phyloP scores from a whole-genome alignment of 2,329 filamentous ascomycete species.

The Talaromyces marneffei region DNA sequence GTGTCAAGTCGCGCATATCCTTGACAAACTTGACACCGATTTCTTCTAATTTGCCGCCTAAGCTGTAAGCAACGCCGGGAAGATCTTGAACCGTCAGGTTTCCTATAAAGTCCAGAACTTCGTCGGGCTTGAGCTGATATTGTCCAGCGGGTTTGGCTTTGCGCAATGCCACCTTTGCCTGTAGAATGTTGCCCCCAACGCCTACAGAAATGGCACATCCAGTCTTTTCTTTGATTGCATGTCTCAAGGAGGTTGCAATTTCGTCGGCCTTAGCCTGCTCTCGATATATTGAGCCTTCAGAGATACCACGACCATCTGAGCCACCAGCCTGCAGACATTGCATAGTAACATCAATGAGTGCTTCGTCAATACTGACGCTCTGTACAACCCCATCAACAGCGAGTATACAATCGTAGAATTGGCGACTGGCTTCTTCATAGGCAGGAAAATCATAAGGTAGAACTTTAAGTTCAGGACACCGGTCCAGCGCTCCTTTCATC shows the following conservation, averaged over 20 bases:
- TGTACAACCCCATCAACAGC: conserved; percentile 77
- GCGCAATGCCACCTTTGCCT: conserved; percentile 83
- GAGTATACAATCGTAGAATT: conserved; percentile 82
- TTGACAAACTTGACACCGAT: conserved; percentile 75
- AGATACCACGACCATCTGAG: conserved; percentile 59
- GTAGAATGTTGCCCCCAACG: conserved; percentile 82
- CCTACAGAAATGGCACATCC: conserved; percentile 87
- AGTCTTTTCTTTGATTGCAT: conserved; percentile 66
- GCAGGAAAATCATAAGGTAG: conserved; percentile 93
- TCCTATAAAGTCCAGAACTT: conserved; percentile 69
- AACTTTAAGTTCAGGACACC: conserved; percentile 80
- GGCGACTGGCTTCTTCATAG: conserved; percentile 83
- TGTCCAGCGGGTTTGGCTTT: conserved; percentile 94
- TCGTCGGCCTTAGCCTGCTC: conserved; percentile 75
- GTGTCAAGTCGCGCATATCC: conserved; percentile 71
- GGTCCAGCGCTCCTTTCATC: conserved; percentile 83
- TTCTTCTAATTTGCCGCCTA: conserved; percentile 80
- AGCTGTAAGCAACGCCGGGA: conserved; percentile 87
- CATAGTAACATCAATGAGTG: conserved; percentile 73
- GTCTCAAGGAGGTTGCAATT: conserved; percentile 62
- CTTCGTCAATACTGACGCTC: conserved; percentile 95
- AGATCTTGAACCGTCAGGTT: conserved; percentile 72
- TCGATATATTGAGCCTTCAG: conserved; percentile 64
- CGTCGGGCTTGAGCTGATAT: conserved; percentile 76
- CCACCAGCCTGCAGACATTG: conserved; percentile 61